Conservation (phyloP, 768 basidiomycete genomes). For the Chalciporus pseudorubinellus region DNA sequence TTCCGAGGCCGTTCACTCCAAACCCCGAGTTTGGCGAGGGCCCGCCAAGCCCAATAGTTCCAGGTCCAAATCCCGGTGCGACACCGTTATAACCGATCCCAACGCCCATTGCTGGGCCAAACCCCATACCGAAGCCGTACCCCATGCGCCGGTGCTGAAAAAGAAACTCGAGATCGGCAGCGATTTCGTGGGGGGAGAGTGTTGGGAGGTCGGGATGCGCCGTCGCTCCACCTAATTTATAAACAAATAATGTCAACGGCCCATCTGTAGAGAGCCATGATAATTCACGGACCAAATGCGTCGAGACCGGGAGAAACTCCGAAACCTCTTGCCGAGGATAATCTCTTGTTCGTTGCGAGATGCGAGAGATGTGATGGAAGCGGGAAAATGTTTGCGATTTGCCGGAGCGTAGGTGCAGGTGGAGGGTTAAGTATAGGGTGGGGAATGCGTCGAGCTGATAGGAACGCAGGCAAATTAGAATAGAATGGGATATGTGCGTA, state of each 20-base stretch:
- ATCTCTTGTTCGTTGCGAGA: conserved; percentile 19
- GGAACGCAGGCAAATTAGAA: background rate
- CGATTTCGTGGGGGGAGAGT: conserved; percentile 47
- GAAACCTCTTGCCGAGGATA: conserved; percentile 18
- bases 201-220: conserved; percentile 35
- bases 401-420: conserved; percentile 60
- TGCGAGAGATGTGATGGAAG: conserved; percentile 35
- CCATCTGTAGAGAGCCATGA: conserved; percentile 5
- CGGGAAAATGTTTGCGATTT: conserved; percentile 60
- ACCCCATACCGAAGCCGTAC: conserved; percentile 26
- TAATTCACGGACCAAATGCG: conserved; percentile 14
- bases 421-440: conserved; percentile 48
- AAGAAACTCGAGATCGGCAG: conserved; percentile 54
- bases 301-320: conserved; percentile 18
- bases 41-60: conserved; percentile 17
- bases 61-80: conserved; percentile 17
- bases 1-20: conserved; percentile 21
- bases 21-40: conserved; percentile 15
- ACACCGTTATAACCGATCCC: conserved; percentile 13
- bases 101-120: conserved; percentile 21
- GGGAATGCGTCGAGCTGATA: conserved; percentile 61
- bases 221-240: conserved; percentile 45
- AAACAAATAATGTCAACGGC: background rate
- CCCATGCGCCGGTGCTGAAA: conserved; percentile 39
- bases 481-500: background rate